Evolutionary conservation across 208 protist species (phyloP), one percentile per base, ranked within the genome.

Genomic region (Phytomonas francai): DNA sequence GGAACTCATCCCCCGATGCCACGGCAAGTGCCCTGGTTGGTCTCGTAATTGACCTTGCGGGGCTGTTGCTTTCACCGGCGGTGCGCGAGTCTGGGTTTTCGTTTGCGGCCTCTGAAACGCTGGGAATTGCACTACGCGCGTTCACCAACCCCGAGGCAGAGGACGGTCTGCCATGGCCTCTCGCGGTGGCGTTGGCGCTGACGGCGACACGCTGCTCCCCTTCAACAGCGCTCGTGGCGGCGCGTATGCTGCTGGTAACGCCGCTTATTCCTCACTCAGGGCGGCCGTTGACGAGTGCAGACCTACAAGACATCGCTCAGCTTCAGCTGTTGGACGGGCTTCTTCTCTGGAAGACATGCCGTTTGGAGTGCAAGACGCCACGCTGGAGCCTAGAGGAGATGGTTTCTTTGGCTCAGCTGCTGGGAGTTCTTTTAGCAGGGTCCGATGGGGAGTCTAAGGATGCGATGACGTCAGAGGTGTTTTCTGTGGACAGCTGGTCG

Each of bases 321-420:
- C 62, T 16, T 31, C n/a, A 22, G 8, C 32, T 56, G 32, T 61
- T 57, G 71, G 56, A 63, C 25, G 36, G 49, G 63, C 30, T 25
- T 42, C 29, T 31, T 68, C 45, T 61, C 19, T 27, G 33, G 36
- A 45, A 51, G 34, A 29, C 31, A 32, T n/a, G 30, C 66, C 57
- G 31, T 67, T 49, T 19, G 42, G 65, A 11, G 6, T 39, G 34
- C 34, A 16, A 16, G 36, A 30, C 22, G 59, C 22, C 54, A 29
- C 45, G 42, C 32, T 74, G 77, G 77, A 61, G 74, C 19, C 69
- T 87, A 49, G 68, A 79, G 29, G 71, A 78, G 14, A 34, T 83
- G 66, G 77, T 81, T 22, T 65, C 74, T 5, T 66, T 87, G 57
- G 36, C 83, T 22, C 75, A 81, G 72, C 51, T 78, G 14, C 65